Conservation (phyloP, 2,329 filamentous ascomycete genomes). For the Cercospora citrullina region DNA sequence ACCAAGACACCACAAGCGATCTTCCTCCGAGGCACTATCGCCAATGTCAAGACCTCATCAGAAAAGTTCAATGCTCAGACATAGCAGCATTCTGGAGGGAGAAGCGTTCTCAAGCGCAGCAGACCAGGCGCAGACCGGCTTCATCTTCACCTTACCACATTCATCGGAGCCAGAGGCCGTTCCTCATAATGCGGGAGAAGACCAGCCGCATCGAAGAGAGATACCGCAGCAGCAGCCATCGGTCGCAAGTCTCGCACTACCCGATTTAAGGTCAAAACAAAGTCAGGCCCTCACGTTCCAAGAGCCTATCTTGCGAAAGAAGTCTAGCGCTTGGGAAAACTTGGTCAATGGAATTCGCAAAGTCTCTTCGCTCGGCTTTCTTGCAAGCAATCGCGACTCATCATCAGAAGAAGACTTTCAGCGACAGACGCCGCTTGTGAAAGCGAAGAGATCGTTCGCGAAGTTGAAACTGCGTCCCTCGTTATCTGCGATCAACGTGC, state of each 20-base stretch:
- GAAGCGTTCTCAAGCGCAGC: neutral
- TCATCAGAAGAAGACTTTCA: neutral
- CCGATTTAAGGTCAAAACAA: neutral
- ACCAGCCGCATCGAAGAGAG: neutral
- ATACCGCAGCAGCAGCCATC: neutral
- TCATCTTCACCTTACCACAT: neutral
- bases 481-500: constrained; percentile 15
- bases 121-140: neutral
- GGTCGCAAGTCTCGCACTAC: neutral
- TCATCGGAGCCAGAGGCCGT: neutral
- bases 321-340: constrained; percentile 15
- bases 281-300: neutral
- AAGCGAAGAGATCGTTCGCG: constrained; percentile 12
- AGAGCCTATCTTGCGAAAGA: constrained; percentile 13
- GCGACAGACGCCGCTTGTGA: neutral
- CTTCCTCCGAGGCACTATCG: constrained; percentile 28
- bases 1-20: constrained; percentile 19
- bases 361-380: constrained; percentile 9
- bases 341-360: constrained; percentile 17
- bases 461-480: constrained; percentile 10
- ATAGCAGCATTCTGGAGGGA: neutral
- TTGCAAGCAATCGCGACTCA: neutral
- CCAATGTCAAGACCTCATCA: constrained; percentile 17
- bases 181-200: neutral
- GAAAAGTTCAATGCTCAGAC: neutral